A percentile compares a stretch with the other conserved stretches of the same genome.
phyloP scores from a whole-genome alignment of 2,329 filamentous ascomycete species.

The Lomentospora prolificans region DNA sequence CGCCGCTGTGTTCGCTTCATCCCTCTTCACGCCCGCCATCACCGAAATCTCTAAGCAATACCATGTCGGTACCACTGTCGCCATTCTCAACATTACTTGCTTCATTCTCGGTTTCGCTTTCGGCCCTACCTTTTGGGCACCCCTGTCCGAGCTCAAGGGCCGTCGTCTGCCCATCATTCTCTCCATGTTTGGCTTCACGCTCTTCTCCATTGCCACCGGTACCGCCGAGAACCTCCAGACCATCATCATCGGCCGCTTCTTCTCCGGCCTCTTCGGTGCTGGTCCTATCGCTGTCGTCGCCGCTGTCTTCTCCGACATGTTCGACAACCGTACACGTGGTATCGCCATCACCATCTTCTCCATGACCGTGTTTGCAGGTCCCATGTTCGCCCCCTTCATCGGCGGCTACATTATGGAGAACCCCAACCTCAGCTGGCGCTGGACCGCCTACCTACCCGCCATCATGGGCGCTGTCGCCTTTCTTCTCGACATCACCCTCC shows the following conservation, averaged over 20 bases:
- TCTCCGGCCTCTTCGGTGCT: conserved; percentile 62
- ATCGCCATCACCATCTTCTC: conserved; percentile 33
- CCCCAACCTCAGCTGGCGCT: conserved; percentile 59
- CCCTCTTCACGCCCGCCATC: conserved; percentile 63
- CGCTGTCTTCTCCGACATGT: conserved; percentile 64
- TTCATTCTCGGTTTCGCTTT: conserved; percentile 66
- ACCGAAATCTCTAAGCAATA: conserved; percentile 45
- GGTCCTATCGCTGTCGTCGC: conserved; percentile 60
- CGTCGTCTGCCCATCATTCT: conserved; percentile 52
- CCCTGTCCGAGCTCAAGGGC: conserved; percentile 62
- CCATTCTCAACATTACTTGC: conserved; percentile 54
- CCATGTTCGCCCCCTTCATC: conserved; percentile 57
- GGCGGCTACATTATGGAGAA: conserved; percentile 54
- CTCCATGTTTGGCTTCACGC: conserved; percentile 58
- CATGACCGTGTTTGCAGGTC: conserved; percentile 52
- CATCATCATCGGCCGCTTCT: conserved; percentile 63
- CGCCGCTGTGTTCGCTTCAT: conserved; percentile 61
- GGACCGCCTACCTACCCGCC: conserved; percentile 56
- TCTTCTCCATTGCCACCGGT: conserved; percentile 57
- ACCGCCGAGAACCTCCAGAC: conserved; percentile 59
- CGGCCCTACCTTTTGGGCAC: conserved; percentile 63
- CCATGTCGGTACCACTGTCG: conserved; percentile 50
- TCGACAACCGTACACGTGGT: conserved; percentile 52
- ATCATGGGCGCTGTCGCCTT: conserved; percentile 56
- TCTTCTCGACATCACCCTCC: conserved; percentile 48